phyloP scores from a whole-genome alignment of 208 protist species.

The Leishmania major region DNA sequence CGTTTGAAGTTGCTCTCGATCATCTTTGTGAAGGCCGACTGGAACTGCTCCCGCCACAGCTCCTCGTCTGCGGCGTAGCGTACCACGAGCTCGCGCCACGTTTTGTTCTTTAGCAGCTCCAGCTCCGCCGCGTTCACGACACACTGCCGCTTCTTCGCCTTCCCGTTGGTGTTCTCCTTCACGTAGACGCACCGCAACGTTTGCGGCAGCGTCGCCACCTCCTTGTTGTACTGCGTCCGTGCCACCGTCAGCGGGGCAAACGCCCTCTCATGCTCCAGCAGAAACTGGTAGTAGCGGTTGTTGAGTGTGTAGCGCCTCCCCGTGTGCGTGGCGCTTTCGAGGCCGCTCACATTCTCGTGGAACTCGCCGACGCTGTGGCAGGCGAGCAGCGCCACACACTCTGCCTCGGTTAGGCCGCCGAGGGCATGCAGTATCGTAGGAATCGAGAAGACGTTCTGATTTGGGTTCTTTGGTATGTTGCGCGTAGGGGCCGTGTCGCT shows the following conservation, averaged over 20 bases:
- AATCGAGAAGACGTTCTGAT: slow-evolving; percentile 42
- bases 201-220: slow-evolving; percentile 52
- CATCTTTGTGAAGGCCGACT: slow-evolving; percentile 81
- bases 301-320: slow-evolving; percentile 74
- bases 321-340: slow-evolving; percentile 69
- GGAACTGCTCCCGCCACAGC: slow-evolving; percentile 64
- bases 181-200: slow-evolving; percentile 61
- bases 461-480: slow-evolving; percentile 39
- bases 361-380: slow-evolving; percentile 89
- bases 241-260: slow-evolving; percentile 58
- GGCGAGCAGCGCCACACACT: slow-evolving; percentile 84
- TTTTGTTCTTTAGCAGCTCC: slow-evolving; percentile 57
- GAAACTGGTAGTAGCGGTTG: slow-evolving; percentile 79
- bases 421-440: slow-evolving; percentile 60
- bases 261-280: slow-evolving; percentile 68
- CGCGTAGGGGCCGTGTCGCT: slow-evolving; percentile 53
- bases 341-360: slow-evolving; percentile 81
- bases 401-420: slow-evolving; percentile 72
- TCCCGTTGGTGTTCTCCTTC: slow-evolving; percentile 29
- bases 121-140: slow-evolving; percentile 68
- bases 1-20: slow-evolving; percentile 80
- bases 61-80: slow-evolving; percentile 62
- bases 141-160: slow-evolving; percentile 41
- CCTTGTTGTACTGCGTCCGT: slow-evolving; percentile 78
- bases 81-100: slow-evolving; percentile 58